Conservation (phyloP, 495 filamentous ascomycete species). For the Pyrenula aspistea region DNA sequence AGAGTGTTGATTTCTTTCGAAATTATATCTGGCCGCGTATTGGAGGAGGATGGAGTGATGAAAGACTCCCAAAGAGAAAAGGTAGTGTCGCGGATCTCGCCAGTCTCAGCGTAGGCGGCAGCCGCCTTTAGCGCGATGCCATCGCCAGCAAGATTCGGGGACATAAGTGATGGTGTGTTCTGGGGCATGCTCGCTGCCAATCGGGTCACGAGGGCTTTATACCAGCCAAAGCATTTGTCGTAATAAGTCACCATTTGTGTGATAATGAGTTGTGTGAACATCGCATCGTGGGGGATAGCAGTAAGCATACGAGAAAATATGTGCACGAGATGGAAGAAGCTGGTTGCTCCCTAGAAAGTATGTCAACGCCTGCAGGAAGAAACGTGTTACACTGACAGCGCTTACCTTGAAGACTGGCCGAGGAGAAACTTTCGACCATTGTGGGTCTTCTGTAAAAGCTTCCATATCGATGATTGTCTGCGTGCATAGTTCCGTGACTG, state of each 20-base stretch:
- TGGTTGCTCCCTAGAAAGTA: constrained; percentile 54
- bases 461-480: constrained; percentile 72
- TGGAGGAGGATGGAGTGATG: constrained; percentile 13
- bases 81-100: constrained; percentile 54
- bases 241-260: constrained; percentile 83
- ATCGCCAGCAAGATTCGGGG: not conserved
- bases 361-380: constrained; percentile 1
- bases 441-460: constrained; percentile 76
- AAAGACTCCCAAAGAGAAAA: constrained; percentile 44
- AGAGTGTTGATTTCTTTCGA: constrained; percentile 59
- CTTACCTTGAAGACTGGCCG: constrained; percentile 72
- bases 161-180: constrained; percentile 15
- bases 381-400: not conserved
- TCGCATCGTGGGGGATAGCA: constrained; percentile 89
- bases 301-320: constrained; percentile 92
- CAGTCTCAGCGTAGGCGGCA: constrained; percentile 55
- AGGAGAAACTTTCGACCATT: constrained; percentile 65
- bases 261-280: constrained; percentile 84
- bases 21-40: constrained; percentile 24
- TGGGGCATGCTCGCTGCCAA: constrained; percentile 12
- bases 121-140: constrained; percentile 53
- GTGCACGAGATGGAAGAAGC: constrained; percentile 75
- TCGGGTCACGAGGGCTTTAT: constrained; percentile 37
- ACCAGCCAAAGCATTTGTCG: constrained; percentile 84
- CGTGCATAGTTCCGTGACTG: constrained; percentile 76